These are phyloP conservation scores for Phoma sp. DNA, from an alignment of 2,329 filamentous ascomycete genomes.

Conservation along the genomic window DNA sequence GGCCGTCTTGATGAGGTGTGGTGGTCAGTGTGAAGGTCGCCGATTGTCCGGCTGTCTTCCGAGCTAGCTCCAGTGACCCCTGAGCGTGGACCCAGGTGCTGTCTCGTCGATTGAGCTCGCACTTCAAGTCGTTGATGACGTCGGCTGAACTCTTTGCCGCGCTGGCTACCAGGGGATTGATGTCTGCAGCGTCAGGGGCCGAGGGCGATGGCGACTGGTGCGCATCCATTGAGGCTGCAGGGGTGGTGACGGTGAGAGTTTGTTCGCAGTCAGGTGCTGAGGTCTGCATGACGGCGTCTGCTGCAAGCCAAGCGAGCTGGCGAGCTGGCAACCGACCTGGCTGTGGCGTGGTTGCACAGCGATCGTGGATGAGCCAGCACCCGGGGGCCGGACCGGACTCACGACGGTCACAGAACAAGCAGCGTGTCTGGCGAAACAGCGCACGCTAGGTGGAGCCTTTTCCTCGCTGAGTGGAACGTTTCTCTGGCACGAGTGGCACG, in stretches of 20 bases:
- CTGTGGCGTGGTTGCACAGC: slow-evolving; percentile 3
- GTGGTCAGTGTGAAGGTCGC: slow-evolving; percentile 7
- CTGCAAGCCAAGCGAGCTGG: background rate
- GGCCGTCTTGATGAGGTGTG: slow-evolving; percentile 18
- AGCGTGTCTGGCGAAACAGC: background rate
- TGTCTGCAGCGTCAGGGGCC: slow-evolving; percentile 6
- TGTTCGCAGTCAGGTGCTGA: slow-evolving; percentile 18
- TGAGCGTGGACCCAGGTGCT: slow-evolving; percentile 19
- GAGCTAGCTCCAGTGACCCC: slow-evolving; percentile 25
- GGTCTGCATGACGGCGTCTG: slow-evolving; percentile 19
- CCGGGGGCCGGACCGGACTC: background rate
- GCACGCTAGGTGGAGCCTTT: background rate
- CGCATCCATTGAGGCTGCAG: slow-evolving; percentile 4
- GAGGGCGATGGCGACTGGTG: slow-evolving; percentile 7
- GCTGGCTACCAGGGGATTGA: slow-evolving; percentile 26
- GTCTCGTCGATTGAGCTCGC: slow-evolving; percentile 28
- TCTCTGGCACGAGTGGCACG: background rate
- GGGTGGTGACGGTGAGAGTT: slow-evolving; percentile 7
- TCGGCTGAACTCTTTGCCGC: slow-evolving; percentile 27
- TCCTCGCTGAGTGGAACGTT: slow-evolving; percentile 5
- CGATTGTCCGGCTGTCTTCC: slow-evolving; percentile 1
- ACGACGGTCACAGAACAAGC: background rate
- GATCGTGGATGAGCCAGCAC: background rate
- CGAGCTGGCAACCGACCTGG: no score
- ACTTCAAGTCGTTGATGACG: slow-evolving; percentile 38